Evolutionary conservation across 495 filamentous ascomycete species (phyloP).

Genomic region (Penicillium ucsense): DNA sequence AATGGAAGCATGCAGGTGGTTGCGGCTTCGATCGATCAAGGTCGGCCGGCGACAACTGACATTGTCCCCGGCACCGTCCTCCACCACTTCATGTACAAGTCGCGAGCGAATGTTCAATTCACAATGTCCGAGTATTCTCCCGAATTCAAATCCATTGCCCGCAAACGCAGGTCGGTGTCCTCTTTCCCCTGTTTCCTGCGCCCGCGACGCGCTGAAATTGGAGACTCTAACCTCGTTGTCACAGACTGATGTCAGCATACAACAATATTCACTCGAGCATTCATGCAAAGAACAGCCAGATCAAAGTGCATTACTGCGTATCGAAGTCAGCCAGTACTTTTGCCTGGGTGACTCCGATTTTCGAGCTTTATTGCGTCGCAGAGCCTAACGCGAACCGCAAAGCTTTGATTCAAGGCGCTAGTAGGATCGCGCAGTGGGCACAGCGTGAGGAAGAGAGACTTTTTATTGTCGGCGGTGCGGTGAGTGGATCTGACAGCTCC

Average conservation of each 20-base stretch:
- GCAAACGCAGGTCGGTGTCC: constrained; percentile 48
- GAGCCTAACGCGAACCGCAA: constrained; percentile 66
- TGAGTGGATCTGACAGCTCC: constrained; percentile 23
- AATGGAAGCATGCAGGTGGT: constrained; percentile 68
- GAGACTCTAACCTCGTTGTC: background rate
- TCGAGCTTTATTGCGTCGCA: constrained; percentile 93
- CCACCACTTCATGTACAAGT: constrained; percentile 92
- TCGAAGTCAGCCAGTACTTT: constrained; percentile 64
- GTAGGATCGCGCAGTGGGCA: constrained; percentile 80
- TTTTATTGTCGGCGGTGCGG: constrained; percentile 91
- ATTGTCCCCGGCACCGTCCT: constrained; percentile 73
- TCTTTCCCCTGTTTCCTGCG: too few species aligned
- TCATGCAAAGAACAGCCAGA: constrained; percentile 70
- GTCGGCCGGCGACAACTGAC: constrained; percentile 59
- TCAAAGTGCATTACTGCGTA: constrained; percentile 77
- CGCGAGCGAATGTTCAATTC: constrained; percentile 87
- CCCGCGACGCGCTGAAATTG: background rate
- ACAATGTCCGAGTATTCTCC: constrained; percentile 77
- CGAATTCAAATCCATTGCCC: constrained; percentile 53
- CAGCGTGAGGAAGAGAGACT: constrained; percentile 82
- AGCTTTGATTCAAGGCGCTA: constrained; percentile 74
- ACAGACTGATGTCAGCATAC: constrained; percentile 72
- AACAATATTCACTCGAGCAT: constrained; percentile 72
- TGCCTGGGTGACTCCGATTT: constrained; percentile 81
- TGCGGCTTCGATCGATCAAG: constrained; percentile 56